Percentiles rank a stretch among this genome's conserved stretches.
These are phyloP conservation scores for Colletotrichum sp. DNA, from an alignment of 2,329 filamentous ascomycete genomes.

Conservation along the genomic window DNA sequence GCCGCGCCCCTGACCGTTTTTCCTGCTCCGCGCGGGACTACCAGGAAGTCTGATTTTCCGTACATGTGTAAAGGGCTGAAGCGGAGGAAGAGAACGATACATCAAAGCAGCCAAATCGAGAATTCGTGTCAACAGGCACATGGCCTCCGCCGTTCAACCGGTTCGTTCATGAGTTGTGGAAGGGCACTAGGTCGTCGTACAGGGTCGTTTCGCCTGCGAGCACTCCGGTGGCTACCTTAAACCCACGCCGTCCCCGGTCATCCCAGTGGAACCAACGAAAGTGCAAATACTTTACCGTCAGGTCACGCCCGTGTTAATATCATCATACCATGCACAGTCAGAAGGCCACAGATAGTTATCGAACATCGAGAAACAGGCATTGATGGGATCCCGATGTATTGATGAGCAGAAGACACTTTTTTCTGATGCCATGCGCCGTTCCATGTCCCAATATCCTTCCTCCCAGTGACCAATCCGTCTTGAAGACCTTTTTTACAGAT, in stretches of 20 bases:
- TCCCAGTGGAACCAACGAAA: neutral
- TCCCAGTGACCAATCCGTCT: neutral
- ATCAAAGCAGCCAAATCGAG: neutral
- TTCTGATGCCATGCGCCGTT: conserved; percentile 18
- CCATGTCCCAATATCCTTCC: neutral
- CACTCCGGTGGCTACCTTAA: neutral
- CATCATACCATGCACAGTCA: neutral
- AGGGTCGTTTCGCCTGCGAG: neutral
- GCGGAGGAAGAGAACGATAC: neutral
- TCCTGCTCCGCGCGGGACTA: neutral
- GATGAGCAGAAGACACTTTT: conserved; percentile 16
- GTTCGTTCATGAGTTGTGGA: neutral
- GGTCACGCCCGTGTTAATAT: neutral
- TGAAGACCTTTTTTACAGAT: neutral
- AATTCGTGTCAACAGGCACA: neutral
- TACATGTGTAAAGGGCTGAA: conserved; percentile 10
- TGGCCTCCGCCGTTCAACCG: neutral
- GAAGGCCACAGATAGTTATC: neutral
- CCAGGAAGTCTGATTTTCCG: conserved; percentile 8
- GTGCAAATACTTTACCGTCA: neutral
- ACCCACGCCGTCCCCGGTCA: neutral
- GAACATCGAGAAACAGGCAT: neutral
- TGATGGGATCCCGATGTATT: neutral
- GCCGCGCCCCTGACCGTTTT: neutral
- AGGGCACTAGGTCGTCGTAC: neutral